phyloP scores from a whole-genome alignment of 768 basidiomycete species.

The Mycena sanguinolenta region DNA sequence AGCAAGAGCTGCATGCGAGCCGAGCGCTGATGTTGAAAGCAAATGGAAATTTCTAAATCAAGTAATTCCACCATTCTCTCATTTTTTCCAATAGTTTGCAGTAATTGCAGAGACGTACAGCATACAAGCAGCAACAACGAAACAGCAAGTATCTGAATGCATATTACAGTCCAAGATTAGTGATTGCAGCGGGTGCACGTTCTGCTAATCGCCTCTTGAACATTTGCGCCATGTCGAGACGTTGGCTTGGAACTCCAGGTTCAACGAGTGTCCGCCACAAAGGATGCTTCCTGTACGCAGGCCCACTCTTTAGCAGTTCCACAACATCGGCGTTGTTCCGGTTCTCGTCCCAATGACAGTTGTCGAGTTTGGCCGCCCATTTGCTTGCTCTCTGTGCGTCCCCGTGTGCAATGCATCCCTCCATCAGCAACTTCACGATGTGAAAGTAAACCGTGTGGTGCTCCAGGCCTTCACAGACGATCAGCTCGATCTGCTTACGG shows the following conservation, averaged over 20 bases:
- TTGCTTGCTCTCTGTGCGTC: constrained; percentile 23
- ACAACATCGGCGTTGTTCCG: background rate
- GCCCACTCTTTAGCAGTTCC: constrained; percentile 21
- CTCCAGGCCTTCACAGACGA: constrained; percentile 30
- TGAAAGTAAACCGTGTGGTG: constrained; percentile 4
- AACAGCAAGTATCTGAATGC: no score
- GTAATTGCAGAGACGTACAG: no score
- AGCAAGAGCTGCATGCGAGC: no score
- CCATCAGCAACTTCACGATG: constrained; percentile 4
- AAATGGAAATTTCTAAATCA: no score
- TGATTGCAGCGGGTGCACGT: no score
- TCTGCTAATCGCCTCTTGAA: background rate
- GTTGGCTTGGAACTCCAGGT: background rate
- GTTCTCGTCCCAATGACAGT: constrained; percentile 20
- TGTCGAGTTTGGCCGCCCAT: constrained; percentile 16
- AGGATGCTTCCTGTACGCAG: constrained; percentile 20
- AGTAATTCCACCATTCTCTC: no score
- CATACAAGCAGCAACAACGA: no score
- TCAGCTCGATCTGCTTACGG: constrained; percentile 20
- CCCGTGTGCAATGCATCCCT: constrained; percentile 21
- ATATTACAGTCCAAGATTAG: no score
- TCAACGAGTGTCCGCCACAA: constrained; percentile 25
- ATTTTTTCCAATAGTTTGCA: no score
- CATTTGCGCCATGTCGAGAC: background rate
- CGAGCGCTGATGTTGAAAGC: no score